These are phyloP conservation scores for Coleophoma eucalyptorum DNA, from an alignment of 2,329 filamentous ascomycete genomes.

Conservation along the genomic window DNA sequence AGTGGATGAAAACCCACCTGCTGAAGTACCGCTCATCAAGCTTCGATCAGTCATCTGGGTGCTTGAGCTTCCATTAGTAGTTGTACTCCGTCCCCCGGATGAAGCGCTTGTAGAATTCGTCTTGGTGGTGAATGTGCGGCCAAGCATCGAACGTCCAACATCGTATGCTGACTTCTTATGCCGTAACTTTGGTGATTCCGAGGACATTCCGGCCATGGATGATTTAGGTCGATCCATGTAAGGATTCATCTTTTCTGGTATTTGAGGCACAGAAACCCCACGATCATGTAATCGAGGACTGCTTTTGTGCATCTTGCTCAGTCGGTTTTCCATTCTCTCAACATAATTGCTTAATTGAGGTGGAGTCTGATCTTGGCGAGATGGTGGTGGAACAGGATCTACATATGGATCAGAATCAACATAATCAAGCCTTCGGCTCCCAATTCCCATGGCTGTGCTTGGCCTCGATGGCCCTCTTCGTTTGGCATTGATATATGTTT, in stretches of 20 bases:
- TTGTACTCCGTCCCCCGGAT: constrained; percentile 63
- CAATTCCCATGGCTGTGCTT: constrained; percentile 71
- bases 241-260: constrained; percentile 44
- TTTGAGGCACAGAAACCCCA: constrained; percentile 17
- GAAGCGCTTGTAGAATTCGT: constrained; percentile 80
- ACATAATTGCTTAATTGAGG: constrained; percentile 83
- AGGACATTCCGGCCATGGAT: constrained; percentile 42
- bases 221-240: constrained; percentile 52
- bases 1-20: constrained; percentile 87
- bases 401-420: constrained; percentile 35
- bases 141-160: constrained; percentile 64
- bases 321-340: constrained; percentile 82
- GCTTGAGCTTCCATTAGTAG: constrained; percentile 61
- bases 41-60: constrained; percentile 79
- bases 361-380: constrained; percentile 49
- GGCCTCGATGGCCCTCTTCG: constrained; percentile 44
- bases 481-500: constrained; percentile 25
- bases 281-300: constrained; percentile 12
- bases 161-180: constrained; percentile 77
- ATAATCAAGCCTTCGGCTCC: constrained; percentile 40
- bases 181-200: constrained; percentile 44
- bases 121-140: constrained; percentile 82
- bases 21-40: constrained; percentile 90
- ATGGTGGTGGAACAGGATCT: constrained; percentile 19
- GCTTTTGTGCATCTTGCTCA: constrained; percentile 36